Percentiles rank a stretch among this genome's conserved stretches.
These are phyloP conservation scores for Cairneyella variabilis DNA, from an alignment of 495 filamentous ascomycete genomes.

Conservation along the genomic window DNA sequence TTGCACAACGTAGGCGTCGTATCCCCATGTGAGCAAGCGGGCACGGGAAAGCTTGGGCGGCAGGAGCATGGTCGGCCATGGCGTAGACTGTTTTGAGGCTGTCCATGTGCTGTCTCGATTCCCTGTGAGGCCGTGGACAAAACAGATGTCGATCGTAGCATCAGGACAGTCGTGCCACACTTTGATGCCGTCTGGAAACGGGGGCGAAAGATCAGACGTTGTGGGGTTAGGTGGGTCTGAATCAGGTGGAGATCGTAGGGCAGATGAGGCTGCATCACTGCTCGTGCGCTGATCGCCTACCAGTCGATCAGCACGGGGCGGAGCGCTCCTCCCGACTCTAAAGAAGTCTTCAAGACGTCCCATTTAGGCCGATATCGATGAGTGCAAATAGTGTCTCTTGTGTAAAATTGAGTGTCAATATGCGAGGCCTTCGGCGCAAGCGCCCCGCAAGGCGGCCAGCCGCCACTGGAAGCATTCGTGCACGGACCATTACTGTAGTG, in stretches of 20 bases:
- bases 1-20: constrained; percentile 28
- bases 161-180: constrained; percentile 15
- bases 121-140: constrained; percentile 33
- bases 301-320: constrained; percentile 9
- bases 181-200: constrained; percentile 10
- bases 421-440: constrained; percentile 15
- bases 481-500: constrained; percentile 10
- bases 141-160: constrained; percentile 29
- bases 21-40: constrained; percentile 30
- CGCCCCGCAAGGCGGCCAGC: constrained; percentile 15
- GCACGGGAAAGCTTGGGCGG: constrained; percentile 20
- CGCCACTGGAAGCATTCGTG: constrained; percentile 15
- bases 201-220: constrained; percentile 14
- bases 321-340: constrained; percentile 14
- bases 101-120: constrained; percentile 30
- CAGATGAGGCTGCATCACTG: constrained; percentile 14
- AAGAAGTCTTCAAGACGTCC: constrained; percentile 15
- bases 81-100: constrained; percentile 7
- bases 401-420: constrained; percentile 18
- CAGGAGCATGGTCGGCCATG: constrained; percentile 30
- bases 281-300: constrained; percentile 11
- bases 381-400: constrained; percentile 15
- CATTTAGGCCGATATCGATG: constrained; percentile 20
- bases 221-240: constrained; percentile 17
- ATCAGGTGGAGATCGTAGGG: constrained; percentile 14